These are phyloP conservation scores for Solanum ossicruentum DNA, from an alignment of 257 asterid genomes.

Conservation along the genomic window DNA sequence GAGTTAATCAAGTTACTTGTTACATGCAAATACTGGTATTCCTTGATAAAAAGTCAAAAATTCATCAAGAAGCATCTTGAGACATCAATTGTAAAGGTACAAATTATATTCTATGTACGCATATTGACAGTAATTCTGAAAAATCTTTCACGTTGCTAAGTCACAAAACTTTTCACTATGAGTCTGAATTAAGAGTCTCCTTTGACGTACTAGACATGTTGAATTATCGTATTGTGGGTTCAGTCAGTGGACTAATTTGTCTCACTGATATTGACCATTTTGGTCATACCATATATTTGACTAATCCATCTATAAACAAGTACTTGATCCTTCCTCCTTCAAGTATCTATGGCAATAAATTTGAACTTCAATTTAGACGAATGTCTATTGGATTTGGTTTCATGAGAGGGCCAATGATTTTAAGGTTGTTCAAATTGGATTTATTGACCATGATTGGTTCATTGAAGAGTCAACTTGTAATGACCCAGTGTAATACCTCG, in stretches of 20 bases:
- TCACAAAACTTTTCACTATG: neutral
- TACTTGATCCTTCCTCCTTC: neutral
- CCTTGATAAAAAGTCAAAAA: neutral
- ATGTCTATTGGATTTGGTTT: constrained; percentile 1
- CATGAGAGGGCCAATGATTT: neutral
- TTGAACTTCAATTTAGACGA: neutral
- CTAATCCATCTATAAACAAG: neutral
- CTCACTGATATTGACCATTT: neutral
- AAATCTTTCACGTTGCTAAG: neutral
- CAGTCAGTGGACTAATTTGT: neutral
- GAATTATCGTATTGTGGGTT: neutral
- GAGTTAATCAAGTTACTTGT: neutral
- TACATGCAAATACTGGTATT: neutral
- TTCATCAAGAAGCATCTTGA: neutral
- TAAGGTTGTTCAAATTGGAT: neutral
- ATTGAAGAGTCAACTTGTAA: neutral
- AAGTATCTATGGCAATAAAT: neutral
- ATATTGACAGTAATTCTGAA: neutral
- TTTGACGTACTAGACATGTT: neutral
- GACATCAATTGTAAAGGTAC: neutral
- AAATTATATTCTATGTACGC: neutral
- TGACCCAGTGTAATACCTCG: too few relatives aligned
- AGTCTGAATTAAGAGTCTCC: neutral
- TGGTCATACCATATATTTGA: neutral
- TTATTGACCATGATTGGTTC: neutral